These are phyloP conservation scores for Didymella pomorum DNA, from an alignment of 2,329 filamentous ascomycete genomes.

Conservation along the genomic window DNA sequence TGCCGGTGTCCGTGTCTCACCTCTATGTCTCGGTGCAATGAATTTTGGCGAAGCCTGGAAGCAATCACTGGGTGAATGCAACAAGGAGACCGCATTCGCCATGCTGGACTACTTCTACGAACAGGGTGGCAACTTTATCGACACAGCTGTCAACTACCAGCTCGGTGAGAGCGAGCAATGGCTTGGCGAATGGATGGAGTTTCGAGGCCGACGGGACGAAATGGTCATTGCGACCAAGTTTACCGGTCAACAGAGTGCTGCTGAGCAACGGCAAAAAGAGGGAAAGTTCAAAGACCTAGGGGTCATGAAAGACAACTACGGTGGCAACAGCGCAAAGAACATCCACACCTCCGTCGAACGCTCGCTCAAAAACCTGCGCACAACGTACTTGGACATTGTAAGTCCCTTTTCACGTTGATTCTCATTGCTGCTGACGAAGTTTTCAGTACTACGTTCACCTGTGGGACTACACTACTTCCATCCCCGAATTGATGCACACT, in stretches of 20 bases:
- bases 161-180: slow-evolving; percentile 53
- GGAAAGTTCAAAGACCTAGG: slow-evolving; percentile 15
- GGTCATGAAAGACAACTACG: slow-evolving; percentile 34
- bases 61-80: slow-evolving; percentile 56
- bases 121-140: slow-evolving; percentile 76
- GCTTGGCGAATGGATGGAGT: slow-evolving; percentile 56
- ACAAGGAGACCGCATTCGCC: slow-evolving; percentile 68
- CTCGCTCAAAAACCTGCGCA: slow-evolving; percentile 51
- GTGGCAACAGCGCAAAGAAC: slow-evolving; percentile 37
- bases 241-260: slow-evolving; percentile 18
- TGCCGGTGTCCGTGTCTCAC: slow-evolving; percentile 59
- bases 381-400: slow-evolving; percentile 69
- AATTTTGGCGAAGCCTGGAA: slow-evolving; percentile 60
- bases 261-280: slow-evolving; percentile 14
- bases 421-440: slow-evolving; percentile 36
- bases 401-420: slow-evolving; percentile 39
- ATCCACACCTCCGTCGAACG: slow-evolving; percentile 33
- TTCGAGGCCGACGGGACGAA: slow-evolving; percentile 47
- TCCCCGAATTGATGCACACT: slow-evolving; percentile 55
- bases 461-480: slow-evolving; percentile 54
- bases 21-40: slow-evolving; percentile 61
- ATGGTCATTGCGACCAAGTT: slow-evolving; percentile 55
- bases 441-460: slow-evolving; percentile 47
- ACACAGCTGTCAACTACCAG: slow-evolving; percentile 61
- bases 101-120: slow-evolving; percentile 73